Conservation (phyloP, 371 early-diverging fungal genomes). For the Mycotypha africana region DNA sequence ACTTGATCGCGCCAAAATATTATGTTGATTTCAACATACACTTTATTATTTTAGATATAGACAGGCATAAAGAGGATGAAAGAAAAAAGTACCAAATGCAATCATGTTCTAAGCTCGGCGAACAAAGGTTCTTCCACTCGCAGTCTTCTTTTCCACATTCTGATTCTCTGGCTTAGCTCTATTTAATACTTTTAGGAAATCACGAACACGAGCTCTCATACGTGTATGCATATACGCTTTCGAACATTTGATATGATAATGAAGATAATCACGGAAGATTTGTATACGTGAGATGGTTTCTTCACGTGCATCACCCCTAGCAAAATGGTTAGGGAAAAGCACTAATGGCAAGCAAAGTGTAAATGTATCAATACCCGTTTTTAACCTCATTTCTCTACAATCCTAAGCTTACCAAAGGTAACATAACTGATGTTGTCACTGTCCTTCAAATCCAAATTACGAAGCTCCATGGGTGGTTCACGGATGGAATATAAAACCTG, state of each 20-base stretch:
- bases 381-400: not conserved
- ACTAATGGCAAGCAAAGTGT: conserved; percentile 45
- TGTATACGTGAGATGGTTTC: conserved; percentile 91
- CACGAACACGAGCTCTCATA: conserved; percentile 92
- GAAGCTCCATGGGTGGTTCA: conserved; percentile 93
- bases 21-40: no score
- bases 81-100: no score
- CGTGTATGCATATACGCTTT: conserved; percentile 99
- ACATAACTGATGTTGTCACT: conserved; percentile 80
- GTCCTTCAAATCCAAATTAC: conserved; percentile 71
- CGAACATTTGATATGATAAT: conserved; percentile 98
- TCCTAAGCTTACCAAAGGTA: conserved; percentile 83
- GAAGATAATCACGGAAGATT: conserved; percentile 96
- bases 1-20: no score
- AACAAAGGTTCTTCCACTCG: conserved; percentile 33
- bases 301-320: conserved; percentile 65
- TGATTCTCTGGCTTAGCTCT: conserved; percentile 91
- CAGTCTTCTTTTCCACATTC: conserved; percentile 84
- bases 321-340: conserved; percentile 90
- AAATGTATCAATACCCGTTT: not conserved
- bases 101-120: conserved; percentile 17
- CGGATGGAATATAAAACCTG: conserved; percentile 90
- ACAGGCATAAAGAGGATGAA: no score
- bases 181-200: conserved; percentile 96
- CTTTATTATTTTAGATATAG: no score